Evolutionary conservation across 176 grass and related monocot species (phyloP), one percentile per base, ranked within the genome.

Genomic region (Oryza meridionalis): DNA sequence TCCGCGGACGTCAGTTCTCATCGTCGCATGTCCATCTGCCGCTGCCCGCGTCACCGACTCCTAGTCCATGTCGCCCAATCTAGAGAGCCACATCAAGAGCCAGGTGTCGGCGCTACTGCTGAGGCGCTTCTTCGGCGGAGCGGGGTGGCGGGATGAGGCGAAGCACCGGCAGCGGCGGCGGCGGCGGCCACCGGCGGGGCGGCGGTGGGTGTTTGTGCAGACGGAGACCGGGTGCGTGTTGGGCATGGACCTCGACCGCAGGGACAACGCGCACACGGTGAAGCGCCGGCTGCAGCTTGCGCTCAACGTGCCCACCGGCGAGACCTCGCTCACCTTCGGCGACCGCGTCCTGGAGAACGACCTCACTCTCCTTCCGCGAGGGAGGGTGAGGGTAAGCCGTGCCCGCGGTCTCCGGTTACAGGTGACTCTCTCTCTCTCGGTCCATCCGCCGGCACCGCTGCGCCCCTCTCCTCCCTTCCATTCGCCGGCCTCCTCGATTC

Each of bases 171-270:
- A 79, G 53, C 51, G 69, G 77, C 67, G 82, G 8, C 63, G 5
- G 51, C 82, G 5, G 5, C n/a, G n/a, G n/a, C 65, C 84, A 29
- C 86, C 88, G 1, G 88, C 70, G 22, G 94, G 94, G 16, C 37
- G 91, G 86, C 87, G 91, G 33, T 86, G 88, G 51, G 94, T 93
- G 63, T 96, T 96, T 76, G 91, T 96, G 73, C 94, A 96, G 84
- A 96, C 94, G 72, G 94, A 93, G 72, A 88, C 88, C 24, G 94
- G 94, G 22, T 91, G 91, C 76, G 94, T 96, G 62, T 77, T 93
- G 46, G 88, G 86, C 69, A 91, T 93, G 84, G 91, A 96, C 71
- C 86, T 96, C 31, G 94, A 96, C 72, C 88, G 94, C 25, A 64
- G 86, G 31, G 91, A 96, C 79, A 93, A 88, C 85, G 94, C 81